A percentile compares a stretch with the other conserved stretches of the same genome.
Conservation (phyloP, 768 basidiomycete genomes). For the Tephrocybe sp. region DNA sequence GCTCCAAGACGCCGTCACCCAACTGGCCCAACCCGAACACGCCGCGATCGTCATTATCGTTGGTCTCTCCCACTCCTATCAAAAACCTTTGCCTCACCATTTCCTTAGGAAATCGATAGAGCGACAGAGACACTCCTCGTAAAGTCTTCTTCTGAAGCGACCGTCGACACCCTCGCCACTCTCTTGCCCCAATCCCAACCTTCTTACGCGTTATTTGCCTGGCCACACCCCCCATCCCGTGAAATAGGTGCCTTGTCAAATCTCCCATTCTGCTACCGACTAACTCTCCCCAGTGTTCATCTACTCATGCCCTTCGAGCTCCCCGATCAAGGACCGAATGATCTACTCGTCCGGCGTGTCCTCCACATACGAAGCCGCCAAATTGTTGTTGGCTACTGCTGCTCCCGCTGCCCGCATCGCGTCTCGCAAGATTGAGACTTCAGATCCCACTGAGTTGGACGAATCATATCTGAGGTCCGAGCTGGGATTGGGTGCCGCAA, state of each 20-base stretch:
- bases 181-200: slow-evolving; percentile 60
- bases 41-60: slow-evolving; percentile 68
- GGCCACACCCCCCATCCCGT: slow-evolving; percentile 54
- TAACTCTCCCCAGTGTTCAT: slow-evolving; percentile 71
- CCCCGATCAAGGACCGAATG: slow-evolving; percentile 87
- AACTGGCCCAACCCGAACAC: slow-evolving; percentile 49
- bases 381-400: slow-evolving; percentile 45
- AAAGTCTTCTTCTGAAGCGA: slow-evolving; percentile 35
- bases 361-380: slow-evolving; percentile 56
- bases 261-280: not conserved
- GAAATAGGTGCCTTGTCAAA: slow-evolving; percentile 71
- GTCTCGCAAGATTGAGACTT: slow-evolving; percentile 77
- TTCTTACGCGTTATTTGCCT: slow-evolving; percentile 69
- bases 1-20: slow-evolving; percentile 61
- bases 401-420: slow-evolving; percentile 41
- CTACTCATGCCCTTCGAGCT: slow-evolving; percentile 84
- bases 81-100: not conserved
- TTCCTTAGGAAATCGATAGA: slow-evolving; percentile 62
- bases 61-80: not conserved
- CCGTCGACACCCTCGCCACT: slow-evolving; percentile 44
- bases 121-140: slow-evolving; percentile 60
- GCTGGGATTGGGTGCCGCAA: slow-evolving; percentile 35
- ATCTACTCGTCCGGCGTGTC: slow-evolving; percentile 76
- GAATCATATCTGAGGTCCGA: slow-evolving; percentile 61
- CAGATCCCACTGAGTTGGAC: slow-evolving; percentile 72